Percentiles rank a stretch among this genome's conserved stretches.
Evolutionary conservation across 108 stramenopile genomes (phyloP).

Genomic region (Pseudonitzschia delicatissima): DNA sequence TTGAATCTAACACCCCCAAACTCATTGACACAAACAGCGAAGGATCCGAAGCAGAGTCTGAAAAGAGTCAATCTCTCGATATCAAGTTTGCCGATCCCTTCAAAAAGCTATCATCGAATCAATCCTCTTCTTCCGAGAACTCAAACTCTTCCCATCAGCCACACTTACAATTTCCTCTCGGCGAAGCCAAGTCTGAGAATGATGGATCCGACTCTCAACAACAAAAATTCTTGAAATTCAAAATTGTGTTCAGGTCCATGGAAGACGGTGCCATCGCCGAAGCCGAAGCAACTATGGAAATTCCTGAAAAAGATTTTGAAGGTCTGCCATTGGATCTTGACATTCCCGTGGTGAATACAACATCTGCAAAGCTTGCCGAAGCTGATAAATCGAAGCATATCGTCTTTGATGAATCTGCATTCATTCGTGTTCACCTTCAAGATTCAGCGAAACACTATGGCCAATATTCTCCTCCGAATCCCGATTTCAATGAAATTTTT

Average conservation of each 20-base stretch:
- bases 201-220: not conserved
- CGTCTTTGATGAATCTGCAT: conserved; percentile 20
- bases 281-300: conserved; percentile 30
- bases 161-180: conserved; percentile 21
- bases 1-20: conserved; percentile 28
- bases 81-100: conserved; percentile 20
- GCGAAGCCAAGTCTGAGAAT: conserved; percentile 4
- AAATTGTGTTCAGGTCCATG: conserved; percentile 16
- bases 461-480: not conserved
- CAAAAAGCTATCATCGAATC: not conserved
- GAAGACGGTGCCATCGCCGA: conserved; percentile 8
- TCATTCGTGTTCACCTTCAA: conserved; percentile 28
- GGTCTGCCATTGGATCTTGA: conserved; percentile 24
- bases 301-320: conserved; percentile 21
- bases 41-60: not conserved
- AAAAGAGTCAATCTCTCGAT: conserved; percentile 6
- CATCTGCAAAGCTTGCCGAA: not conserved
- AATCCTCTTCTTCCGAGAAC: not conserved
- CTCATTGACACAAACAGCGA: conserved; percentile 1
- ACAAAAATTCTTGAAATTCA: conserved; percentile 14
- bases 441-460: not conserved
- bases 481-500: not conserved
- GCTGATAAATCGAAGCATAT: not conserved
- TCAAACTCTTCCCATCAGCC: conserved; percentile 14
- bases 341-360: conserved; percentile 31